Evolutionary conservation across 2,329 filamentous ascomycete species (phyloP), one percentile per base, ranked within the genome.

Genomic region (Cladosporium sp.): DNA sequence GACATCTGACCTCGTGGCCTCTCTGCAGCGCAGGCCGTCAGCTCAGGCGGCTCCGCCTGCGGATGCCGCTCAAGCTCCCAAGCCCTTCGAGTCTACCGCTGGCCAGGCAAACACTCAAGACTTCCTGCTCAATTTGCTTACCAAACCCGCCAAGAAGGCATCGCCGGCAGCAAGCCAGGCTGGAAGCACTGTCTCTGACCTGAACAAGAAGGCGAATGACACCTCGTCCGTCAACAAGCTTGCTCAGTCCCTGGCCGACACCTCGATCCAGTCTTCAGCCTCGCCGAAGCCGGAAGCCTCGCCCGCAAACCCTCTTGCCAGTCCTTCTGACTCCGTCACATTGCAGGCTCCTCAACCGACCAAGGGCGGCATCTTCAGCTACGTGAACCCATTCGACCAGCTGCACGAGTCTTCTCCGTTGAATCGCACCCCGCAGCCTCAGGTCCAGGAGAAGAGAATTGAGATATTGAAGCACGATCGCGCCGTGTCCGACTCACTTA

Each of bases 61-160:
- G 14, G 57, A 70, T 10, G 63, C 67, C 31, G 40, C 55, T 3
- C 57, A 57, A 11, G 60, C 58, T 10, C 53, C 60, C 43, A 60
- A 61, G 58, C 49, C 46, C 58, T 56, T 52, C 56, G 60, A 59
- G 55, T 64, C 56, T 54, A 66, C 62, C 31, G 59, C 66, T 32
- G 61, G 61, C 43, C 65, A 62, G 43, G 78, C 82, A 43, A 85
- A 89, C 68, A 88, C 90, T 4, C 87, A 95, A 69, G 85, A 92
- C 58, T 87, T 93, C 65, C 77, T 98, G 44, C 82, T 97, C 57
- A 86, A 89, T 62, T 77, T 97, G 54, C 79, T 98, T 58, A 93
- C 90, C 64, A 84, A 86, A 45, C 84, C 70, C 11, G 57, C 49
- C 4, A 64, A 61, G 33, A 33, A 52, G 34, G 66, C 69, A 57